A percentile compares a stretch with the other conserved stretches of the same genome.
Evolutionary conservation across 1,284 basidiomycete species (phyloP).

Genomic region (Thecaphora thlaspeos): DNA sequence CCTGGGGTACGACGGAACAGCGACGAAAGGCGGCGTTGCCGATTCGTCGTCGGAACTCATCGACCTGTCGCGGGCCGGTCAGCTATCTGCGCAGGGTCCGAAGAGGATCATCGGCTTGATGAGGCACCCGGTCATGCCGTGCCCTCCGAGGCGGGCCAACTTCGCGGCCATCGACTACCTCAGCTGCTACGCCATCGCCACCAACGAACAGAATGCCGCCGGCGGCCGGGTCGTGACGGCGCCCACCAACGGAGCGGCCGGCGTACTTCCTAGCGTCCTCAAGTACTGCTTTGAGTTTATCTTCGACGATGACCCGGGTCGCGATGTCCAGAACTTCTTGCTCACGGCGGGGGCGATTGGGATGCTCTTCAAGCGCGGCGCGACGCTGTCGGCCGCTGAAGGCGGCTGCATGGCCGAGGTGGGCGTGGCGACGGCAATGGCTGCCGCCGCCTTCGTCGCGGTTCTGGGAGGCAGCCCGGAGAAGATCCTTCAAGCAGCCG

Average conservation of each 20-base stretch:
- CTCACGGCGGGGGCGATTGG: constrained; percentile 81
- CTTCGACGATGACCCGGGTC: constrained; percentile 73
- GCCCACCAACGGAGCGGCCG: constrained; percentile 73
- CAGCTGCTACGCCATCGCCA: constrained; percentile 60
- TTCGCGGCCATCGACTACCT: constrained; percentile 93
- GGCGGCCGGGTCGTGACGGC: constrained; percentile 92
- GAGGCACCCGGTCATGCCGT: constrained; percentile 71
- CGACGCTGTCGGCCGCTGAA: constrained; percentile 92
- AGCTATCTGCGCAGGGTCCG: not conserved
- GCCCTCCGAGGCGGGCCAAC: constrained; percentile 67
- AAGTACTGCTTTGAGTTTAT: constrained; percentile 84
- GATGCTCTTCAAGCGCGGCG: constrained; percentile 96
- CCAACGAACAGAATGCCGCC: constrained; percentile 75
- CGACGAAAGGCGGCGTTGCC: too few species aligned
- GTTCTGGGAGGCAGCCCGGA: constrained; percentile 62
- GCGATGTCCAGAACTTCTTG: constrained; percentile 79
- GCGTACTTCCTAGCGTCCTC: constrained; percentile 81
- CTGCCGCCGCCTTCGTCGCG: constrained; percentile 86
- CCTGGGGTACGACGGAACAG: too few species aligned
- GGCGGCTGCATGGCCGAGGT: constrained; percentile 60
- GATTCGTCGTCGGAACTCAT: too few species aligned
- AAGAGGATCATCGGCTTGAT: constrained; percentile 70
- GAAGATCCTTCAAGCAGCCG: constrained; percentile 73
- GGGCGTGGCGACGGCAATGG: constrained; percentile 81
- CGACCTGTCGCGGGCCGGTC: too few species aligned